phyloP scores from a whole-genome alignment of 2,329 filamentous ascomycete species.

The Trichophyton schoenleinii region DNA sequence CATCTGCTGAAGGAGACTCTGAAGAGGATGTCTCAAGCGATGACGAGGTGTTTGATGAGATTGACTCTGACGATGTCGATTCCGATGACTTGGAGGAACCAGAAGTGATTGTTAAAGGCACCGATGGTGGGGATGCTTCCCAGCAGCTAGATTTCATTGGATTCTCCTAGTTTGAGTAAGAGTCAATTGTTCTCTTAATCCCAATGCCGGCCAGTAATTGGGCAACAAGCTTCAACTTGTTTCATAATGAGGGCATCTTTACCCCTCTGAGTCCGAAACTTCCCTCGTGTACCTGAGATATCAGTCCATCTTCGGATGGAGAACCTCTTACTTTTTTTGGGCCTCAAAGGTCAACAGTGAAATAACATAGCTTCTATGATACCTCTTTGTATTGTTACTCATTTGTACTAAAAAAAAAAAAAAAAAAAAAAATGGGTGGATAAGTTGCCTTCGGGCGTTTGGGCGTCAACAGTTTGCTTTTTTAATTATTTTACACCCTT shows the following conservation, averaged over 20 bases:
- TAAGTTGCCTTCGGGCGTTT: background rate
- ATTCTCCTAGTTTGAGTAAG: constrained; percentile 19
- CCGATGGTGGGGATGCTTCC: constrained; percentile 35
- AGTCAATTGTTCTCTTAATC: background rate
- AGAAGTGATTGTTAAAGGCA: constrained; percentile 25
- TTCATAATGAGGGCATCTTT: background rate
- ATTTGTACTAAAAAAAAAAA: background rate
- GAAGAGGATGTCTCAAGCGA: constrained; percentile 66
- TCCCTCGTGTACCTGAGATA: background rate
- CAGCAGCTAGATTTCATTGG: constrained; percentile 44
- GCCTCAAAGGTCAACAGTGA: background rate
- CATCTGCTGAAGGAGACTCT: constrained; percentile 26
- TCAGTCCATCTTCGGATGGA: background rate
- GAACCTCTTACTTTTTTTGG: background rate
- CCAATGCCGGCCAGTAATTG: background rate
- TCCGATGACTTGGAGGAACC: constrained; percentile 47
- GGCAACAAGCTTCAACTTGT: background rate
- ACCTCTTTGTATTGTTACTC: background rate
- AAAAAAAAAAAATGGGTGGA: background rate
- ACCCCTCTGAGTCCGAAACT: background rate
- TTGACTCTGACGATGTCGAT: constrained; percentile 65
- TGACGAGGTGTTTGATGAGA: constrained; percentile 51
- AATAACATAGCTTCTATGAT: background rate
- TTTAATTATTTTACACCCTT: background rate
- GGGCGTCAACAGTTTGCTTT: background rate